Conservation (phyloP, 169 alveolate genomes). For the Plasmodium gaboni region DNA sequence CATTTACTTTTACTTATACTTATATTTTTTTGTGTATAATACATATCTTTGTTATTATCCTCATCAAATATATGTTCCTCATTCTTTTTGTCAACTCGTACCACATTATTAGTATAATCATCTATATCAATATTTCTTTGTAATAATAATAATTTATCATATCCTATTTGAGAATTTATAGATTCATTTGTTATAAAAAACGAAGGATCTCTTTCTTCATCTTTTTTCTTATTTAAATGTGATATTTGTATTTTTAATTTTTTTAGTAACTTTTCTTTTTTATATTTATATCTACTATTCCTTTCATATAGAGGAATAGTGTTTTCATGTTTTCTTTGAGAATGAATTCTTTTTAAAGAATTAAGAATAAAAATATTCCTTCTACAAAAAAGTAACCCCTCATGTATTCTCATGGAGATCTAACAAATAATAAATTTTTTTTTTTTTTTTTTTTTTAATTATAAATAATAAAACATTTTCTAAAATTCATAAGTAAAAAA, state of each 20-base stretch:
- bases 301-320: constrained; percentile 69
- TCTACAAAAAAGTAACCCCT: background rate
- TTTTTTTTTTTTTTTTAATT: background rate
- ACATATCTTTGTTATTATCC: background rate
- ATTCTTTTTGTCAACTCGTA: background rate
- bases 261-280: constrained; percentile 27
- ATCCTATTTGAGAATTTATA: background rate
- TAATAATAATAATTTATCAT: background rate
- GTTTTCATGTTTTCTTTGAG: constrained; percentile 7
- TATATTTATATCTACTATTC: constrained; percentile 58
- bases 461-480: no score
- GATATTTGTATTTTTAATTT: constrained; percentile 13
- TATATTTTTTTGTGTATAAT: background rate
- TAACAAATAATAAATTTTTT: background rate
- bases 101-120: background rate
- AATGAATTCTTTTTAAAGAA: background rate
- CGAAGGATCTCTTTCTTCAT: background rate
- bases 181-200: background rate
- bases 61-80: background rate
- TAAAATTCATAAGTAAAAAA: no score
- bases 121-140: background rate
- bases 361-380: background rate
- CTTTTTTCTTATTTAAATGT: constrained; percentile 10
- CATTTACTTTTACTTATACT: no score
- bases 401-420: no score